Percentiles rank a stretch among this genome's conserved stretches.
phyloP scores from a whole-genome alignment of 192 early-diverging fungal genomes.

The Pilobolus umbonatus region DNA sequence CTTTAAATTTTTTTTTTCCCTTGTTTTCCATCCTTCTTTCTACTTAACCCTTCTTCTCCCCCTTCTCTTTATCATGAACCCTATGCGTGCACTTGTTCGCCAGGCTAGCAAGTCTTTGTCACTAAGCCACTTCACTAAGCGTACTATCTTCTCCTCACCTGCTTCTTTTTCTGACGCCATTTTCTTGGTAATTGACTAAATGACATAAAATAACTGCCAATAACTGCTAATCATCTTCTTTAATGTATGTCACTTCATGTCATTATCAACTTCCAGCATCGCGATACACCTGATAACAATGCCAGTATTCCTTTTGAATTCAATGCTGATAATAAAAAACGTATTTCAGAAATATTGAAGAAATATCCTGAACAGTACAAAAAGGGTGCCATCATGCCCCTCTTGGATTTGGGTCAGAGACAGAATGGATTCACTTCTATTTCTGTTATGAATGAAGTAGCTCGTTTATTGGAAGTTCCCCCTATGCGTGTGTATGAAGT shows the following conservation, averaged over 20 bases:
- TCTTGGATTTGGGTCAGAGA: constrained; percentile 92
- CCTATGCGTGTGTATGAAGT: constrained; percentile 99
- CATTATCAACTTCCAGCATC: constrained; percentile 46
- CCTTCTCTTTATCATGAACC: constrained; percentile 28
- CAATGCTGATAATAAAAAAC: constrained; percentile 66
- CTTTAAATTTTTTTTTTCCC: no score
- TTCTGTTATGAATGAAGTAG: constrained; percentile 96
- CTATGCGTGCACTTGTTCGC: constrained; percentile 37
- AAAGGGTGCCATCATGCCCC: constrained; percentile 93
- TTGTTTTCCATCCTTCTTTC: no score
- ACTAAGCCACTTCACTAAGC: constrained; percentile 31
- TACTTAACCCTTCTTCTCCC: constrained; percentile 3
- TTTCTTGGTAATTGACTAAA: constrained; percentile 46
- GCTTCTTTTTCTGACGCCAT: constrained; percentile 48
- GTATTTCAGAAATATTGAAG: constrained; percentile 80
- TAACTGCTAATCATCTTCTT: neutral
- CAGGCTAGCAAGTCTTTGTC: constrained; percentile 35
- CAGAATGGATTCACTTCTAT: constrained; percentile 93
- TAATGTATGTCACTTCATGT: neutral
- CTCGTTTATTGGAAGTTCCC: constrained; percentile 88
- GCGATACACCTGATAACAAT: constrained; percentile 81
- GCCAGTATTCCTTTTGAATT: constrained; percentile 83
- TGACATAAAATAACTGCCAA: neutral
- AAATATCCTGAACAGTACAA: constrained; percentile 99
- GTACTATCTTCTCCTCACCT: constrained; percentile 40